These are phyloP conservation scores for Serendipita sp. DNA, from an alignment of 768 basidiomycete genomes.

Conservation along the genomic window DNA sequence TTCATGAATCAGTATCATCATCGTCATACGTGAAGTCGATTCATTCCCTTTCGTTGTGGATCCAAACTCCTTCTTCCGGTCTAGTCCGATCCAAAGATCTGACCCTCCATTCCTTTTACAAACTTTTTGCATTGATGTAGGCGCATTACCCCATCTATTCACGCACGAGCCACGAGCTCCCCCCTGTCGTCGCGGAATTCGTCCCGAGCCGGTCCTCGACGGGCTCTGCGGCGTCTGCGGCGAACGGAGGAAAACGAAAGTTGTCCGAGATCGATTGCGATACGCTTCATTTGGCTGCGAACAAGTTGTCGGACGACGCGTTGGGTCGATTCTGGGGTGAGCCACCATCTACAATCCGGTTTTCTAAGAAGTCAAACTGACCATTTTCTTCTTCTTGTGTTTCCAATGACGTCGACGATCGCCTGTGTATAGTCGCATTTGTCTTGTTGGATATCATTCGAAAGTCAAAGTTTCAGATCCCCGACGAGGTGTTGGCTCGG, in stretches of 20 bases:
- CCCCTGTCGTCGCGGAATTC: not conserved
- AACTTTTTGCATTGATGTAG: not conserved
- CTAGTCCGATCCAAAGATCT: too few relatives aligned
- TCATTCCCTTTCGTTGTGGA: too few relatives aligned
- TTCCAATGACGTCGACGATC: not conserved
- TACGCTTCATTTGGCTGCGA: not conserved
- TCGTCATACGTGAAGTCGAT: too few relatives aligned
- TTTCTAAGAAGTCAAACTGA: too few relatives aligned
- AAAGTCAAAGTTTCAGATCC: not conserved
- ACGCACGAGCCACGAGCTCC: not conserved
- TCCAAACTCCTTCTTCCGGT: too few relatives aligned
- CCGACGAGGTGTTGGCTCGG: not conserved
- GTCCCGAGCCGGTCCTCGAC: not conserved
- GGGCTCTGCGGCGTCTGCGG: too few relatives aligned
- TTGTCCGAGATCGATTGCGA: constrained; percentile 2
- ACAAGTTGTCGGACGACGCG: not conserved
- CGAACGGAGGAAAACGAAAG: not conserved
- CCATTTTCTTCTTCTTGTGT: too few relatives aligned
- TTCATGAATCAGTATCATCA: too few relatives aligned
- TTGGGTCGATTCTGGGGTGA: constrained; percentile 2
- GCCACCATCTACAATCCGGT: too few relatives aligned
- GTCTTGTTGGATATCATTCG: not conserved
- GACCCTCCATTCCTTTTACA: not conserved
- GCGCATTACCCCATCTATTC: not conserved
- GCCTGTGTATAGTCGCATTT: not conserved